A percentile compares a stretch with the other conserved stretches of the same genome.
Evolutionary conservation across 2,329 filamentous ascomycete species (phyloP).

Genomic region (Bertia moriformis): DNA sequence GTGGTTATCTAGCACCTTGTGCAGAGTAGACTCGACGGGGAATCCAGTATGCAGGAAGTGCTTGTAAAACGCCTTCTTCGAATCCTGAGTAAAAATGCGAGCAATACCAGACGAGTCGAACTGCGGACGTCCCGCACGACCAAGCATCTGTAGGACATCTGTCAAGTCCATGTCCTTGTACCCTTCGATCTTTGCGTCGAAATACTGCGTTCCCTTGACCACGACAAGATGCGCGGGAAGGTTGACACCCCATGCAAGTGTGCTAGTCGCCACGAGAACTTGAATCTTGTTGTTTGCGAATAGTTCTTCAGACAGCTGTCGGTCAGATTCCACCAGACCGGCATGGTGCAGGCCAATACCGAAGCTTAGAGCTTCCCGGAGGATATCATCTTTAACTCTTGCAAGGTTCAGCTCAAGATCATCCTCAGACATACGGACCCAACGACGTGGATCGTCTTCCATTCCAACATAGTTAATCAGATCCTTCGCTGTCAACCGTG

Average conservation of each 20-base stretch:
- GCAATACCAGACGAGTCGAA: slow-evolving; percentile 94
- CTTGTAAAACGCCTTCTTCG: slow-evolving; percentile 99
- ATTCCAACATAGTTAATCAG: slow-evolving; percentile 95
- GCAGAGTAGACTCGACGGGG: slow-evolving; percentile 87
- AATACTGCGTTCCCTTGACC: slow-evolving; percentile 96
- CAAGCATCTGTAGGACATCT: slow-evolving; percentile 94
- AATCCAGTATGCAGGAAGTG: slow-evolving; percentile 97
- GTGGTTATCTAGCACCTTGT: slow-evolving; percentile 95
- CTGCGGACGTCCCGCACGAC: slow-evolving; percentile 84
- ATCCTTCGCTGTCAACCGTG: slow-evolving; percentile 85
- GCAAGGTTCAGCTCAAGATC: slow-evolving; percentile 78
- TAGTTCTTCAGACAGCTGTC: slow-evolving; percentile 80
- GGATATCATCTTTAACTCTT: slow-evolving; percentile 79
- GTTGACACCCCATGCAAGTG: slow-evolving; percentile 95
- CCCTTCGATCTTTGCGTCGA: slow-evolving; percentile 91
- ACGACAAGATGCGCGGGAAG: slow-evolving; percentile 91
- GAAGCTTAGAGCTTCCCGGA: slow-evolving; percentile 89
- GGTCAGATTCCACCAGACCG: slow-evolving; percentile 85
- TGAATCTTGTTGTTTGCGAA: slow-evolving; percentile 98
- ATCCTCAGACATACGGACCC: slow-evolving; percentile 87
- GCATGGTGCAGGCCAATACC: slow-evolving; percentile 96
- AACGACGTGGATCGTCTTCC: slow-evolving; percentile 91
- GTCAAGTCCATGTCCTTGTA: slow-evolving; percentile 99
- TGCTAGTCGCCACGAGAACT: slow-evolving; percentile 87
- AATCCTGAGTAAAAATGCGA: slow-evolving; percentile 89